Evolutionary conservation across 805 yeast species (phyloP).

Genomic region (Ogataea naganishii): DNA sequence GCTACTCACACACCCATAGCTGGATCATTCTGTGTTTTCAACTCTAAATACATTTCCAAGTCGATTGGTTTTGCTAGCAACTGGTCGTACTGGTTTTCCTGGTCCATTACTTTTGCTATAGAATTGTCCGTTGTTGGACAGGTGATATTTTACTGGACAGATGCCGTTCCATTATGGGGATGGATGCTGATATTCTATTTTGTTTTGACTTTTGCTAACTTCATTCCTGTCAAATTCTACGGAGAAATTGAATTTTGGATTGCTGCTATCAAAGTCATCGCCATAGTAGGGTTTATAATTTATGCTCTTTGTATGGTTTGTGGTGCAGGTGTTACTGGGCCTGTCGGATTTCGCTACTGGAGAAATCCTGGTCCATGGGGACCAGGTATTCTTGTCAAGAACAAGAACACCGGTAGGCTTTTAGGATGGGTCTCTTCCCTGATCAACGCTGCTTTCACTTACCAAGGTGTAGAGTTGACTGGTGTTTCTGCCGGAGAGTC

Average conservation of each 20-base stretch:
- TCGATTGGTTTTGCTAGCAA: constrained; percentile 67
- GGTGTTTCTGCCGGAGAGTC: constrained; percentile 75
- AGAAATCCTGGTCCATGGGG: constrained; percentile 74
- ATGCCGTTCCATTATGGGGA: constrained; percentile 59
- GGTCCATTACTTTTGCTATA: constrained; percentile 70
- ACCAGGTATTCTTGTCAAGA: constrained; percentile 44
- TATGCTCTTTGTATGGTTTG: constrained; percentile 65
- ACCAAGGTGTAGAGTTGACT: constrained; percentile 70
- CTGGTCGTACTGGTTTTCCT: constrained; percentile 69
- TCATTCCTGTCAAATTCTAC: constrained; percentile 60
- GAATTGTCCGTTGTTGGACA: constrained; percentile 69
- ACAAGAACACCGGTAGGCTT: constrained; percentile 47
- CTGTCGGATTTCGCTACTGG: constrained; percentile 77
- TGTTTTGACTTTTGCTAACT: constrained; percentile 41
- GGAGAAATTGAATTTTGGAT: constrained; percentile 77
- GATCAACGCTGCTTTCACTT: constrained; percentile 71
- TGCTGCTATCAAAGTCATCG: constrained; percentile 56
- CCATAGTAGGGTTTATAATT: constrained; percentile 62
- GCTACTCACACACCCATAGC: constrained; percentile 68
- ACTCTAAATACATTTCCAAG: constrained; percentile 61
- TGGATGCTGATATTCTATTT: constrained; percentile 67
- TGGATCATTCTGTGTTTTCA: constrained; percentile 61
- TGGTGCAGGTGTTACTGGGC: constrained; percentile 63
- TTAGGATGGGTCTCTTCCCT: constrained; percentile 64
- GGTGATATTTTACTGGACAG: constrained; percentile 57